A percentile compares a stretch with the other conserved stretches of the same genome.
Evolutionary conservation across 768 basidiomycete species (phyloP).

Genomic region (Pleurotus tuoliensis): DNA sequence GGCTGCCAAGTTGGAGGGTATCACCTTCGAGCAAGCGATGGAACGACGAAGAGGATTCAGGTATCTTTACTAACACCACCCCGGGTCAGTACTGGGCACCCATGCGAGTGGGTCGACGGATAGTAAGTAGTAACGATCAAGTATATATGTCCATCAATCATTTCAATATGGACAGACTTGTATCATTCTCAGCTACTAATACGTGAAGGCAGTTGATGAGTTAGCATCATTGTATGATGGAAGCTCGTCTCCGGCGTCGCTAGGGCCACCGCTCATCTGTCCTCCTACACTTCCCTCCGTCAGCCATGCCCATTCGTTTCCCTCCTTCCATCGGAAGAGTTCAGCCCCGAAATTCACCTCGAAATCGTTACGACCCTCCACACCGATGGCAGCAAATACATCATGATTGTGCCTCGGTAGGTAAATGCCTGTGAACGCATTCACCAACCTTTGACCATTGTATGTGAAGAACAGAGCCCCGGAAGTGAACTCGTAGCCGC

Average conservation of each 20-base stretch:
- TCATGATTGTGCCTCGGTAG: constrained; percentile 47
- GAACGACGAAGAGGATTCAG: constrained; percentile 54
- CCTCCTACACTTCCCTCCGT: constrained; percentile 65
- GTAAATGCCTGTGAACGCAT: constrained; percentile 59
- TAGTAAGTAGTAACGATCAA: not conserved
- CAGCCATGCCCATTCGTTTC: constrained; percentile 63
- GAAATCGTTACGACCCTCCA: constrained; percentile 48
- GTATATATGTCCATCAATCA: not conserved
- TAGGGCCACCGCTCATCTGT: constrained; percentile 28
- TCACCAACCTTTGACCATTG: constrained; percentile 51
- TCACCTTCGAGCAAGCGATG: constrained; percentile 57
- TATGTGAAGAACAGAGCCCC: constrained; percentile 61
- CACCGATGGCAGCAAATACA: constrained; percentile 63
- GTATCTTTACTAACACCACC: constrained; percentile 40
- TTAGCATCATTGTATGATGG: constrained; percentile 29
- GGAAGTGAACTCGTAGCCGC: constrained; percentile 55
- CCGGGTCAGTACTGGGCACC: too few relatives aligned
- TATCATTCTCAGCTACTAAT: too few relatives aligned
- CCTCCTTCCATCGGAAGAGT: constrained; percentile 58
- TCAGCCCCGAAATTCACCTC: constrained; percentile 66
- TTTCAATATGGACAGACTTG: not conserved
- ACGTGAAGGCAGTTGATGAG: too few relatives aligned
- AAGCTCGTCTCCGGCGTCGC: constrained; percentile 39
- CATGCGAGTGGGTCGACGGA: too few relatives aligned
- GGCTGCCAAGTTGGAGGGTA: constrained; percentile 55